These are phyloP conservation scores for Oryza australiensis DNA, from an alignment of 176 grass and related monocot species.

Conservation along the genomic window DNA sequence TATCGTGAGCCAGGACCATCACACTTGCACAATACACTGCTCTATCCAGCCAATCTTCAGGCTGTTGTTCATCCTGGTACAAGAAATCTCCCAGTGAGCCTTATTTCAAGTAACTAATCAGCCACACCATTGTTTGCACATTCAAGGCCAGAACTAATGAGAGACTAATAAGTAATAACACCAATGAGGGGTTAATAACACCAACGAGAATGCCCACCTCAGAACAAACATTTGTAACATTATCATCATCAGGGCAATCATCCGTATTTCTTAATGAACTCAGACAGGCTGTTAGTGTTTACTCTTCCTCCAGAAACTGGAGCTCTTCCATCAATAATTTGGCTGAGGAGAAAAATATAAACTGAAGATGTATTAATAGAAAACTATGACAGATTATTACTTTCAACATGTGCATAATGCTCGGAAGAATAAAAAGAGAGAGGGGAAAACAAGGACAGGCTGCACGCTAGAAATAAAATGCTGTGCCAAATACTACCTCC, in stretches of 20 bases:
- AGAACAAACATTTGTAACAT: not conserved
- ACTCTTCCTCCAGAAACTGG: slow-evolving; percentile 36
- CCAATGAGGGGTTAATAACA: not conserved
- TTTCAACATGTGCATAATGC: too few relatives aligned
- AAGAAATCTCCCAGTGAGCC: not conserved
- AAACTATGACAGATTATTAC: not conserved
- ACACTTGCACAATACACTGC: slow-evolving; percentile 16
- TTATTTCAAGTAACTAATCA: not conserved
- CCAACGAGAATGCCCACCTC: slow-evolving; percentile 22
- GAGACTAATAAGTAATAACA: too few relatives aligned
- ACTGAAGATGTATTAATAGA: too few relatives aligned
- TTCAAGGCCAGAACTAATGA: not conserved
- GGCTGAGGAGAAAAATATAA: slow-evolving; percentile 19
- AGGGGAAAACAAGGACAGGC: too few relatives aligned
- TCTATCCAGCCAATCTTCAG: slow-evolving; percentile 32
- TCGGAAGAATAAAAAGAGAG: too few relatives aligned
- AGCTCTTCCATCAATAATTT: slow-evolving; percentile 49
- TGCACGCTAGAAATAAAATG: too few relatives aligned
- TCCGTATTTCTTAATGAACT: slow-evolving; percentile 14
- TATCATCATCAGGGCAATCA: not conserved
- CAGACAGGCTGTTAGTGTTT: slow-evolving; percentile 30
- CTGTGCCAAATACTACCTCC: too few relatives aligned
- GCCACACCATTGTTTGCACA: not conserved
- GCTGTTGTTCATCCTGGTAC: slow-evolving; percentile 40
- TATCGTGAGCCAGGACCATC: slow-evolving; percentile 37